Evolutionary conservation across 257 asterid species (phyloP).

Genomic region (Buddleja alternifolia): DNA sequence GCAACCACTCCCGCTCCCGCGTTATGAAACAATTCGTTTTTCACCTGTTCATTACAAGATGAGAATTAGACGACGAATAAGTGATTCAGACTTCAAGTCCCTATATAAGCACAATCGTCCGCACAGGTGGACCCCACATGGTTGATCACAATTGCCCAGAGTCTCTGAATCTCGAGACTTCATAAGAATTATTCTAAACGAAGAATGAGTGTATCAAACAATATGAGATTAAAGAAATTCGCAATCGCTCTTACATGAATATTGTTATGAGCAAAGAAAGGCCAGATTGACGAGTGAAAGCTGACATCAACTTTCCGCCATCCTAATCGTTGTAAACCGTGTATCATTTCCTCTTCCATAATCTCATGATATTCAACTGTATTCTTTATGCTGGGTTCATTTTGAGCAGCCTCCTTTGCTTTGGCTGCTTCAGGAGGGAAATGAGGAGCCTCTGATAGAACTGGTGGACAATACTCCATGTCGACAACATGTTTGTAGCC

Average conservation of each 20-base stretch:
- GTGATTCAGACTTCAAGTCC: too few relatives aligned
- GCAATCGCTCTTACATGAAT: constrained; percentile 64
- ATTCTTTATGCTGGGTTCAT: constrained; percentile 51
- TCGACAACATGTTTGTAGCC: constrained; percentile 91
- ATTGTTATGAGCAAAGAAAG: constrained; percentile 92
- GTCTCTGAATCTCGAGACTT: too few relatives aligned
- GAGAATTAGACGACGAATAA: neutral
- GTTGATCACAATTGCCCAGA: too few relatives aligned
- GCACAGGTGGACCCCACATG: too few relatives aligned
- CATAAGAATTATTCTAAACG: neutral
- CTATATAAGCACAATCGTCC: too few relatives aligned
- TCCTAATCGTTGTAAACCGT: constrained; percentile 76
- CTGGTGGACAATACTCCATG: constrained; percentile 78
- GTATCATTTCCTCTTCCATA: constrained; percentile 92
- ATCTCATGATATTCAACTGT: constrained; percentile 82
- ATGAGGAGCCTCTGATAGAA: constrained; percentile 63
- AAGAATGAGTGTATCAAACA: neutral
- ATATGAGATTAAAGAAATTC: neutral
- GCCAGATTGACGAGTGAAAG: constrained; percentile 92
- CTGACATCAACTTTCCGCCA: constrained; percentile 92
- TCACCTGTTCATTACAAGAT: constrained; percentile 52
- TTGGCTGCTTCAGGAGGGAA: constrained; percentile 92
- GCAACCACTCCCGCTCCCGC: constrained; percentile 93
- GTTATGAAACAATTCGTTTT: constrained; percentile 83
- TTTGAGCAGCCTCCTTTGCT: constrained; percentile 96